Conservation (phyloP, 768 basidiomycete species). For the Tylopilus rubrobrunneus region DNA sequence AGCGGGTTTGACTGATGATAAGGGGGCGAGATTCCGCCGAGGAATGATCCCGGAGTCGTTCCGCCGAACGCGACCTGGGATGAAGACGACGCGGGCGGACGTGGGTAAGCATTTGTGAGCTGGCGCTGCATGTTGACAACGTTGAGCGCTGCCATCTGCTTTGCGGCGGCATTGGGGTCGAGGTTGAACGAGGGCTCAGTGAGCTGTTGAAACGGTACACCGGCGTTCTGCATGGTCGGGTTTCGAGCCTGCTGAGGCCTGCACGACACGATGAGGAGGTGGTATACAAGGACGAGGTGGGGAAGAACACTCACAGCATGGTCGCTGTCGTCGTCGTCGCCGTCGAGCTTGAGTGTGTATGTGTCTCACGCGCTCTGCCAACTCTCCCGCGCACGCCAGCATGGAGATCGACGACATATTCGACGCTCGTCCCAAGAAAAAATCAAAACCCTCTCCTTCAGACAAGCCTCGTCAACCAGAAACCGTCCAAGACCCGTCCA, state of each 20-base stretch:
- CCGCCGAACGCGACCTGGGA: slow-evolving; percentile 39
- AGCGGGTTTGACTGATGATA: slow-evolving; percentile 29
- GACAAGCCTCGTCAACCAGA: slow-evolving; percentile 34
- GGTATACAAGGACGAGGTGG: neutral
- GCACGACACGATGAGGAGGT: slow-evolving; percentile 14
- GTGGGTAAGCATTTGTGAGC: slow-evolving; percentile 55
- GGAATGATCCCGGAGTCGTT: slow-evolving; percentile 66
- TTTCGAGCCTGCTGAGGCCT: slow-evolving; percentile 39
- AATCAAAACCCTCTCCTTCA: slow-evolving; percentile 5
- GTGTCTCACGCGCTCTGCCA: slow-evolving; percentile 13
- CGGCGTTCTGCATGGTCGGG: slow-evolving; percentile 17
- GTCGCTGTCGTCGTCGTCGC: slow-evolving; percentile 19
- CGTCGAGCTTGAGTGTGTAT: slow-evolving; percentile 15
- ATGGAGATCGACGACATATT: slow-evolving; percentile 88
- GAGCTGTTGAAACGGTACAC: slow-evolving; percentile 22
- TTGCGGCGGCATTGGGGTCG: slow-evolving; percentile 65
- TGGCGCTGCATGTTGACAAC: slow-evolving; percentile 47
- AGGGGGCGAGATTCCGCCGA: slow-evolving; percentile 52
- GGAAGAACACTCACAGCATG: slow-evolving; percentile 31
- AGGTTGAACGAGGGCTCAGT: slow-evolving; percentile 46
- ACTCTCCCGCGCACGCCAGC: slow-evolving; percentile 14
- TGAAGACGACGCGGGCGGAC: slow-evolving; percentile 36
- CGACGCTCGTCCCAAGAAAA: slow-evolving; percentile 46
- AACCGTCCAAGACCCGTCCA: slow-evolving; percentile 66
- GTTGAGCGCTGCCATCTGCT: slow-evolving; percentile 78